phyloP scores from a whole-genome alignment of 2,329 filamentous ascomycete genomes.

The Bipolaris sorokiniana region DNA sequence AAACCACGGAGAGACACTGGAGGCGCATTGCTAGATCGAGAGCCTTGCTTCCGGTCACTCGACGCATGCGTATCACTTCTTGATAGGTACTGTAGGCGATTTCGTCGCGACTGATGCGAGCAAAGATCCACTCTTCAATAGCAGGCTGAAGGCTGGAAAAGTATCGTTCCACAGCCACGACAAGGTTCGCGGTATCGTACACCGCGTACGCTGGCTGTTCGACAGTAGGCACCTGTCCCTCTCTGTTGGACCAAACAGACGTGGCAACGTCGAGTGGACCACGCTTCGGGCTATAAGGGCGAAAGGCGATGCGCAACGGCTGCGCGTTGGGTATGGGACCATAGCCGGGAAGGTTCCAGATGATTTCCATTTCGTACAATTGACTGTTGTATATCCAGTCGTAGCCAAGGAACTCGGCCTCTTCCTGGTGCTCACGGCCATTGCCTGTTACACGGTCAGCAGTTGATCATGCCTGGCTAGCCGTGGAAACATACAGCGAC shows the following conservation, averaged over 20 bases:
- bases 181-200: conserved; percentile 40
- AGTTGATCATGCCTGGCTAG: not conserved
- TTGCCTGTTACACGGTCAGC: conserved; percentile 37
- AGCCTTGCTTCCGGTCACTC: conserved; percentile 27
- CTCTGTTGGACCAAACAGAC: conserved; percentile 40
- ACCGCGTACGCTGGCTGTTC: conserved; percentile 45
- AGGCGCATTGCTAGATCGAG: conserved; percentile 42
- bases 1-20: conserved; percentile 45
- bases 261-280: conserved; percentile 38
- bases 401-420: conserved; percentile 41
- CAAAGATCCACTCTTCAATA: conserved; percentile 43
- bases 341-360: conserved; percentile 46
- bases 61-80: conserved; percentile 42
- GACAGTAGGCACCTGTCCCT: conserved; percentile 34
- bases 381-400: conserved; percentile 36
- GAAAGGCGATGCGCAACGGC: conserved; percentile 35
- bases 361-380: conserved; percentile 40
- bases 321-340: conserved; percentile 35
- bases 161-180: conserved; percentile 36
- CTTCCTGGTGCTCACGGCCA: conserved; percentile 44
- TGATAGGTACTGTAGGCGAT: conserved; percentile 39
- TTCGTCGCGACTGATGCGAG: conserved; percentile 37
- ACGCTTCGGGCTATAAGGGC: conserved; percentile 37
- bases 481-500: conserved; percentile 34
- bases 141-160: conserved; percentile 34